Conservation (phyloP, 2,329 filamentous ascomycete genomes). For the Chalara sp. region DNA sequence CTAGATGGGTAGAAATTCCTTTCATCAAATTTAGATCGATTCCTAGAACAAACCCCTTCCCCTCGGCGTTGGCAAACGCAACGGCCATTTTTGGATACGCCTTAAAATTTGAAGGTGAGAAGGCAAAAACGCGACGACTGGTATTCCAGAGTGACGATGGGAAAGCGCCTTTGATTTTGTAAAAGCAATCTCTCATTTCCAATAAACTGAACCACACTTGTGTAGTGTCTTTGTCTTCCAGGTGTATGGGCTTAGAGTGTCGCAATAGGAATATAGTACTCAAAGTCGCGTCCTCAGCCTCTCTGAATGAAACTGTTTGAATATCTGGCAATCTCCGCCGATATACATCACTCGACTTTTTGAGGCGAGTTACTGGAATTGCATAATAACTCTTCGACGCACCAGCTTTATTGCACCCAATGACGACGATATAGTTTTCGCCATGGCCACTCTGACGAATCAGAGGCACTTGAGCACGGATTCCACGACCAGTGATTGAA, state of each 20-base stretch:
- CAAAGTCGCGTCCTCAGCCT: not conserved
- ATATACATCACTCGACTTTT: constrained; percentile 2
- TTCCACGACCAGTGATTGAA: constrained; percentile 3
- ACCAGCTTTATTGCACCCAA: constrained; percentile 1
- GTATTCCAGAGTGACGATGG: not conserved
- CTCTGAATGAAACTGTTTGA: constrained; percentile 1
- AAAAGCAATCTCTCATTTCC: constrained; percentile 2
- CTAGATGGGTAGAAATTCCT: not conserved
- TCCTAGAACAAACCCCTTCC: not conserved
- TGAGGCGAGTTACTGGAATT: constrained; percentile 2
- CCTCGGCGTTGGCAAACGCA: not conserved
- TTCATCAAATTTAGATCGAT: not conserved
- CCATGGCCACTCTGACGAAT: not conserved
- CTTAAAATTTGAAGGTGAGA: not conserved
- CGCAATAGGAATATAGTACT: constrained; percentile 3
- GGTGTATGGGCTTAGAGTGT: constrained; percentile 1
- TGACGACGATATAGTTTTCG: constrained; percentile 1
- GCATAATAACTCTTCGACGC: constrained; percentile 1
- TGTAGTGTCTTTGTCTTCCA: constrained; percentile 1
- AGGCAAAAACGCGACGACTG: constrained; percentile 3
- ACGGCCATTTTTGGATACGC: not conserved
- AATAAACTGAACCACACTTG: constrained; percentile 4
- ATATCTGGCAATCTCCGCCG: constrained; percentile 1
- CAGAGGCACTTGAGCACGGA: constrained; percentile 2
- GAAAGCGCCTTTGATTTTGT: constrained; percentile 1